Evolutionary conservation across 2,329 filamentous ascomycete genomes (phyloP), one percentile per base, ranked within the genome.

Genomic region (Ascosphaera apis): DNA sequence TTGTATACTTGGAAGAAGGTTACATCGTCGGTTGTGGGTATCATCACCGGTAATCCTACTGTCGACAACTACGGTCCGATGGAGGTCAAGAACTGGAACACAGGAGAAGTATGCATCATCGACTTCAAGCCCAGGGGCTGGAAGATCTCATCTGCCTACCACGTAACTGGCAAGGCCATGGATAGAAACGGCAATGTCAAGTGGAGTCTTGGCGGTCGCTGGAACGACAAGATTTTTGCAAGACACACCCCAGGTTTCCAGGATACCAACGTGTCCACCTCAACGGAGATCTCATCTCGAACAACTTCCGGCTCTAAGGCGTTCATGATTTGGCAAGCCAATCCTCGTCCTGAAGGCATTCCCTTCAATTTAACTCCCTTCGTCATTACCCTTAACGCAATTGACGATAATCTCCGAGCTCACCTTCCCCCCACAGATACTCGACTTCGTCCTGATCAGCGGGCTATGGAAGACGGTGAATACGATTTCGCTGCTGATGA

Each of bases 1-100:
- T 62, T 93, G 1, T 98, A 91, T 56, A 93, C 86, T 0, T 98
- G 88, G 88, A 95, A 93, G 59, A 98, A 98, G 60, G 83, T 93
- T 13, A 95, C 84, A 1, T 88, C 83, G 1, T 91, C 84, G 1
- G 88, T 98, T n/a, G 75, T 95, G 40, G 88, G 88, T 39, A 98
- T 98, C 54, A 93, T 98, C 48, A 95, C 86, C 0, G 88, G 88
- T 34, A 92, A 81, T 46, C 88, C 88, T 0, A 80, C 79, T 0
- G 80, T 98, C n/a, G 88, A 98, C 59, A 93, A 98, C 55, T 95
- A 95, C 52, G 88, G 88, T 1, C 66, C 76, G 1, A 95, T 98
- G 81, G 83, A 93, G 52, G 75, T 98, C 54, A 92, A 83, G 62
- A 98, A 98, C 58, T 86, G 79, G 76, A 91, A 76, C 0, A 98